phyloP scores from a whole-genome alignment of 306 rosid species.

The Citrullus amarus region DNA sequence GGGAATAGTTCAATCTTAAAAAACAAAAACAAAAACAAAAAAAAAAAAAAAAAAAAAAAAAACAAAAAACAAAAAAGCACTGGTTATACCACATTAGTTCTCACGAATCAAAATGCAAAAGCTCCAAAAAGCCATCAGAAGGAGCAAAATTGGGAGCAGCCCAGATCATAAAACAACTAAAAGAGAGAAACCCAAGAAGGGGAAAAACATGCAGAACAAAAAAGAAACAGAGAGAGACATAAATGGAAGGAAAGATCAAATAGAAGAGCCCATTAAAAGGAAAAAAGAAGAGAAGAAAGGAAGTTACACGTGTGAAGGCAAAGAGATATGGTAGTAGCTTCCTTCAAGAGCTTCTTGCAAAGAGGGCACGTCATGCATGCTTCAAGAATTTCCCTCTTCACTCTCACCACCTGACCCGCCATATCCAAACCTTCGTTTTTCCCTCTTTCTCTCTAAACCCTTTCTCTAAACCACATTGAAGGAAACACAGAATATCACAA shows the following conservation, averaged over 20 bases:
- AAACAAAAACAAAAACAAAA: too few relatives aligned
- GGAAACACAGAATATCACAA: background rate
- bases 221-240: slow-evolving; percentile 2
- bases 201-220: slow-evolving; percentile 9
- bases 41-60: too few relatives aligned
- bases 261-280: background rate
- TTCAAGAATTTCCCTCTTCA: slow-evolving; percentile 43
- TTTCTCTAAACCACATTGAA: slow-evolving; percentile 19
- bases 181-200: slow-evolving; percentile 9
- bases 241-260: slow-evolving; percentile 20
- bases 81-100: background rate
- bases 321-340: slow-evolving; percentile 86
- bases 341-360: slow-evolving; percentile 54
- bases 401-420: slow-evolving; percentile 49
- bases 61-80: background rate
- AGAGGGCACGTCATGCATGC: slow-evolving; percentile 99
- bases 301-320: slow-evolving; percentile 86
- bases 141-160: background rate
- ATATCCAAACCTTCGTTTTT: slow-evolving; percentile 23
- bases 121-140: background rate
- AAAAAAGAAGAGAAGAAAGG: slow-evolving; percentile 1
- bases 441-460: background rate
- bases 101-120: slow-evolving; percentile 8
- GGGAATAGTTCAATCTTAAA: background rate
- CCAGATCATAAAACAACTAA: slow-evolving; percentile 1